phyloP scores from a whole-genome alignment of 805 yeast species.

The Priceomyces haplophilus region DNA sequence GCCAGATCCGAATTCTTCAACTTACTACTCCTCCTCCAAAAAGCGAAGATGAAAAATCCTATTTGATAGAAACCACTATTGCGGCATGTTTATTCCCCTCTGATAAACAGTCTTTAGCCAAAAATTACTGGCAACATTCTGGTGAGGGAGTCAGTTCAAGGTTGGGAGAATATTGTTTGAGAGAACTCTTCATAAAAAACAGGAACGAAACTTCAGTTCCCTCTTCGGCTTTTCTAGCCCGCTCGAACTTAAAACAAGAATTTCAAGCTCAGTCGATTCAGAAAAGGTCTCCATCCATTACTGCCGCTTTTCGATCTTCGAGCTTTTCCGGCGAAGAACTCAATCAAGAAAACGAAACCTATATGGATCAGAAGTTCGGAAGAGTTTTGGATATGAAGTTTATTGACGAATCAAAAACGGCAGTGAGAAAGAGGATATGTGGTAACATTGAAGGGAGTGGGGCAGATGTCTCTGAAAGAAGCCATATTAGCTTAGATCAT shows the following conservation, averaged over 20 bases:
- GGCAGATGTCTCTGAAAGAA: constrained; percentile 25
- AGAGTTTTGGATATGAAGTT: constrained; percentile 77
- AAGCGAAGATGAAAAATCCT: constrained; percentile 54
- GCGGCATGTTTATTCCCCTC: constrained; percentile 77
- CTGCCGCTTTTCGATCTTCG: constrained; percentile 23
- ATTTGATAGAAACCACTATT: constrained; percentile 62
- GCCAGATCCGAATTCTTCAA: constrained; percentile 60
- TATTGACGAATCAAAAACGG: constrained; percentile 70
- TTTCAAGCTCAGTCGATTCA: constrained; percentile 33
- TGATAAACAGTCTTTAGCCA: constrained; percentile 59
- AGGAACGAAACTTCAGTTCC: constrained; percentile 10
- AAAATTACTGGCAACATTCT: constrained; percentile 93
- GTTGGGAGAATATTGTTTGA: constrained; percentile 77
- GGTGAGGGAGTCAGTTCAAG: constrained; percentile 97
- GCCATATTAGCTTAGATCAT: constrained; percentile 34
- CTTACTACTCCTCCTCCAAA: constrained; percentile 68
- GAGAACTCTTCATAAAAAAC: constrained; percentile 45
- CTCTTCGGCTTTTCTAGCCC: constrained; percentile 1
- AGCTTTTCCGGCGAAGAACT: constrained; percentile 25
- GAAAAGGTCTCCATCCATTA: constrained; percentile 30
- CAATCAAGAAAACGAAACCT: constrained; percentile 57
- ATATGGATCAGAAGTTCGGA: constrained; percentile 87
- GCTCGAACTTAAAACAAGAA: constrained; percentile 26
- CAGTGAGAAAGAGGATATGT: constrained; percentile 73
- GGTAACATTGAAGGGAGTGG: constrained; percentile 51